Conservation (phyloP, 805 yeast species). For the Saccharomycopsis babjevae region DNA sequence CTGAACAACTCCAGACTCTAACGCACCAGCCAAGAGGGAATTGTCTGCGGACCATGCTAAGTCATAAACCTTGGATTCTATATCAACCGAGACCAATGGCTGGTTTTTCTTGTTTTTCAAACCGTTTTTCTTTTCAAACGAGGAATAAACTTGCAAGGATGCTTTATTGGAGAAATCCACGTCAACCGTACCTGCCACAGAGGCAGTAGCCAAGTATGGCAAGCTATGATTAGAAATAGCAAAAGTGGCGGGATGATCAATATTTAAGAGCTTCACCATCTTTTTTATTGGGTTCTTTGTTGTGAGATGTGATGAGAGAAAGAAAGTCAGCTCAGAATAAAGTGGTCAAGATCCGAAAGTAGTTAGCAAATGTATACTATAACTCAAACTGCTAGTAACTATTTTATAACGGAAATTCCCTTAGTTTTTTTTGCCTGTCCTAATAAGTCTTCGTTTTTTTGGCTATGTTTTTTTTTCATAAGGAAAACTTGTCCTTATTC, state of each 20-base stretch:
- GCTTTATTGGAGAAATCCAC: slow-evolving; percentile 75
- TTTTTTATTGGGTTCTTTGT: not conserved
- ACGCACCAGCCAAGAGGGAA: slow-evolving; percentile 75
- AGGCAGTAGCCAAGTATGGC: slow-evolving; percentile 81
- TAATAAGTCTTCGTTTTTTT: not conserved
- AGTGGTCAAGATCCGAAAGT: not conserved
- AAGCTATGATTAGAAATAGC: slow-evolving; percentile 80
- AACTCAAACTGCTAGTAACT: not conserved
- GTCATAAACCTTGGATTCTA: slow-evolving; percentile 61
- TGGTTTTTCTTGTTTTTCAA: slow-evolving; percentile 18
- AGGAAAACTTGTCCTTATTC: slow-evolving; percentile 1
- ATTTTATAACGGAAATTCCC: no score
- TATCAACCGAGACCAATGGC: slow-evolving; percentile 35
- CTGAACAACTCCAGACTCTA: slow-evolving; percentile 72
- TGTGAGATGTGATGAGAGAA: not conserved
- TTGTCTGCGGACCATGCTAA: slow-evolving; percentile 70
- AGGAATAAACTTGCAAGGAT: slow-evolving; percentile 69
- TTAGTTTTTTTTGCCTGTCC: not conserved
- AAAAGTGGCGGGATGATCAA: slow-evolving; percentile 81
- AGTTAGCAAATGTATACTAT: not conserved
- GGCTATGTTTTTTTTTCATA: not conserved
- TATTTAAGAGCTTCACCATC: slow-evolving; percentile 62
- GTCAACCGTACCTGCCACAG: slow-evolving; percentile 94
- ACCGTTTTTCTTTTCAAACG: slow-evolving; percentile 27
- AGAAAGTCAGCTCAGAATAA: not conserved